A percentile compares a stretch with the other conserved stretches of the same genome.
Conservation (phyloP, 331 rosid genomes). For the Acacia pycnantha region DNA sequence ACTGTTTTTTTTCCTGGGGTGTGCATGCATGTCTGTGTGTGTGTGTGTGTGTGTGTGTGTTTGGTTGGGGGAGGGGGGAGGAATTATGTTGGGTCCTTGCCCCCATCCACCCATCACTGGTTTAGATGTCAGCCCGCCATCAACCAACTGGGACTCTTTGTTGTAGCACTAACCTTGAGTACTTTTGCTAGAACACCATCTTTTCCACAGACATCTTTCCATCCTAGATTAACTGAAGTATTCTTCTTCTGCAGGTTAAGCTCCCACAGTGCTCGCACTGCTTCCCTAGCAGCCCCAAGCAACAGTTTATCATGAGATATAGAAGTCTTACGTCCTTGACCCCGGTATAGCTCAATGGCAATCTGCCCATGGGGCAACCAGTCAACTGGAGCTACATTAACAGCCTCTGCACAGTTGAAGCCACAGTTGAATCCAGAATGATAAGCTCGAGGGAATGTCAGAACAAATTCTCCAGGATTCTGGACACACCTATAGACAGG, state of each 20-base stretch:
- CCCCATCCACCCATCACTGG: too few species aligned
- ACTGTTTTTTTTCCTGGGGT: not conserved
- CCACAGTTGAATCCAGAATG: constrained; percentile 98
- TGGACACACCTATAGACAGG: constrained; percentile 97
- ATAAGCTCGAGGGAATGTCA: constrained; percentile 98
- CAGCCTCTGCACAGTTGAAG: constrained; percentile 99
- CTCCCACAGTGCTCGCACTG: constrained; percentile 96
- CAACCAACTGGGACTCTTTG: too few species aligned
- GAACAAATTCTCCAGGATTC: constrained; percentile 93
- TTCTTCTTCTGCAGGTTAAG: constrained; percentile 79
- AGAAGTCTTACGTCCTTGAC: constrained; percentile 92
- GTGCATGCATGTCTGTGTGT: not conserved
- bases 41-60: not conserved
- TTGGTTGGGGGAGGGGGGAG: not conserved
- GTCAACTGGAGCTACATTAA: constrained; percentile 98
- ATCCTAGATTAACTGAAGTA: constrained; percentile 67
- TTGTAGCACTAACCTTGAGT: constrained; percentile 52
- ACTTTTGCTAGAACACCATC: constrained; percentile 78
- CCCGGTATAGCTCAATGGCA: constrained; percentile 80
- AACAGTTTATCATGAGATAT: constrained; percentile 92
- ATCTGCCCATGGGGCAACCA: constrained; percentile 98
- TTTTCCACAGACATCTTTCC: constrained; percentile 89
- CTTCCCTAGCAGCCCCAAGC: constrained; percentile 99
- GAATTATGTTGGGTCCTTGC: not conserved
- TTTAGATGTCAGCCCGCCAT: too few species aligned